phyloP scores from a whole-genome alignment of 2,329 filamentous ascomycete species.

The Moelleriella libera region DNA sequence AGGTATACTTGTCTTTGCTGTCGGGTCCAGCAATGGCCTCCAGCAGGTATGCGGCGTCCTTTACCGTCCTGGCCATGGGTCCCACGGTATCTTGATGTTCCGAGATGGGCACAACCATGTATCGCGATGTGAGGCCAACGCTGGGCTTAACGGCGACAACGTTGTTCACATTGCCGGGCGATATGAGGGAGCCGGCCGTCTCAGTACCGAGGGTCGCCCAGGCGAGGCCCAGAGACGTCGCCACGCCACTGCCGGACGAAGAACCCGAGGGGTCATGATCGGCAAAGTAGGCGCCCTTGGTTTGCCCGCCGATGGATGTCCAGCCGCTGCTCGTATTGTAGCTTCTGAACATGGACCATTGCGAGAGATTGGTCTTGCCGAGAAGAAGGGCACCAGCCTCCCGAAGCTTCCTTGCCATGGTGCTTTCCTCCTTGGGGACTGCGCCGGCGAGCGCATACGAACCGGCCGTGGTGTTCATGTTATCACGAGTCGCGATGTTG shows the following conservation, averaged over 20 bases:
- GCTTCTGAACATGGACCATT: constrained; percentile 51
- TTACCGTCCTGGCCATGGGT: constrained; percentile 45
- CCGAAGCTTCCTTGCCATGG: constrained; percentile 44
- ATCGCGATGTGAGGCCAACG: constrained; percentile 46
- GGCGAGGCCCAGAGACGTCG: constrained; percentile 15
- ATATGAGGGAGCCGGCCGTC: constrained; percentile 48
- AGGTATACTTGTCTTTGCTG: constrained; percentile 44
- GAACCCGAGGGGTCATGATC: constrained; percentile 48
- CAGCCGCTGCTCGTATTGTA: constrained; percentile 46
- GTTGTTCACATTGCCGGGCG: constrained; percentile 37
- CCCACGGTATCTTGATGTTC: constrained; percentile 50
- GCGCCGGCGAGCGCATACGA: constrained; percentile 49
- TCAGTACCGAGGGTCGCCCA: constrained; percentile 14
- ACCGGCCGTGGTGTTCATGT: constrained; percentile 49
- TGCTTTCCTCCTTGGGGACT: constrained; percentile 38
- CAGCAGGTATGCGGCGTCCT: constrained; percentile 46
- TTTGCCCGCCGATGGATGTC: constrained; percentile 50
- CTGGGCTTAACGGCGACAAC: constrained; percentile 56
- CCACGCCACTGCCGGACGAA: constrained; percentile 48
- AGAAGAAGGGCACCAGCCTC: constrained; percentile 48
- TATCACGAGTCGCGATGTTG: constrained; percentile 48
- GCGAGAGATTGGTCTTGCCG: constrained; percentile 49
- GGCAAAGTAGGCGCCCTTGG: constrained; percentile 44
- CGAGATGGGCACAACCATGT: constrained; percentile 50
- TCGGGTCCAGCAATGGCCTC: constrained; percentile 50